A percentile compares a stretch with the other conserved stretches of the same genome.
Conservation (phyloP, 805 yeast genomes). For the Diddensiella caesifluorescens region DNA sequence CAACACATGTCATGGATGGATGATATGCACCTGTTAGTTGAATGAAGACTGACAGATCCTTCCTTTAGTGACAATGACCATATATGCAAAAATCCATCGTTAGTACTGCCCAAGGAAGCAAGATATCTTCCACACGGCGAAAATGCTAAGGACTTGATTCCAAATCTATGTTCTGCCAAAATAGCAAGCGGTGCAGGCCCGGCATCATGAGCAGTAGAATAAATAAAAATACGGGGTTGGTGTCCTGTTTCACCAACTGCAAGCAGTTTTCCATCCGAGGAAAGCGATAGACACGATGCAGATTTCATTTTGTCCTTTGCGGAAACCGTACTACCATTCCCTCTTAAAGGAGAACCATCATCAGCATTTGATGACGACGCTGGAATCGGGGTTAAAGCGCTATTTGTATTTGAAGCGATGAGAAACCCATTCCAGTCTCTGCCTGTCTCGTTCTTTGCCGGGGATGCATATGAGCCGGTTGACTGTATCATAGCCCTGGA, state of each 20-base stretch:
- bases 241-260: conserved; percentile 73
- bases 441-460: neutral
- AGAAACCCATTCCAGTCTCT: conserved; percentile 15
- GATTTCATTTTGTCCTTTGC: conserved; percentile 41
- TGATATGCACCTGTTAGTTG: conserved; percentile 60
- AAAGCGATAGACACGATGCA: conserved; percentile 52
- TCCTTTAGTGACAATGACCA: conserved; percentile 43
- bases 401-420: neutral
- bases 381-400: conserved; percentile 7
- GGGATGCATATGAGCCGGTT: conserved; percentile 1
- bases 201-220: conserved; percentile 47
- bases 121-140: conserved; percentile 52
- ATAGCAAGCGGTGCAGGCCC: conserved; percentile 47
- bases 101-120: conserved; percentile 60
- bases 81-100: conserved; percentile 61
- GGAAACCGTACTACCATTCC: conserved; percentile 2
- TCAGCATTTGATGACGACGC: conserved; percentile 5
- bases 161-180: conserved; percentile 61
- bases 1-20: conserved; percentile 52
- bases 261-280: conserved; percentile 48
- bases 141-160: conserved; percentile 50
- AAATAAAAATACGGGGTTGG: conserved; percentile 58
- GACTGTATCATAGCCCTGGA: conserved; percentile 18
- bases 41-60: conserved; percentile 35
- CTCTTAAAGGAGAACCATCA: neutral